phyloP scores from a whole-genome alignment of 2,329 filamentous ascomycete genomes.

The Alternaria dauci region DNA sequence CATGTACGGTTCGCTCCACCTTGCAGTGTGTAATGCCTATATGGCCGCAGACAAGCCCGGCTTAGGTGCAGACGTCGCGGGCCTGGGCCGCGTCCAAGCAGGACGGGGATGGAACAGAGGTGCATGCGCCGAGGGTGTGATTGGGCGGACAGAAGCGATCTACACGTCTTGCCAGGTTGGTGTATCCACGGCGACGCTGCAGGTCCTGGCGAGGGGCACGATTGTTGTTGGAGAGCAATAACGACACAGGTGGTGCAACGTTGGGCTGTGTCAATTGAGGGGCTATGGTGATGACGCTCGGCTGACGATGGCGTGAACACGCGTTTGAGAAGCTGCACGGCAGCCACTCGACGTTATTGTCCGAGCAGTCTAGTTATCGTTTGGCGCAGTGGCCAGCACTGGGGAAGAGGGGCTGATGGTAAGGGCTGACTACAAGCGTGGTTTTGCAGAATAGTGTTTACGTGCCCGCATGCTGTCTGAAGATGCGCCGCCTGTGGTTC shows the following conservation, averaged over 20 bases:
- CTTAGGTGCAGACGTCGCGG: constrained; percentile 32
- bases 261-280: constrained; percentile 5
- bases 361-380: background rate
- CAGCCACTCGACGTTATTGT: background rate
- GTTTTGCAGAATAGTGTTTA: constrained; percentile 1
- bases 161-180: constrained; percentile 25
- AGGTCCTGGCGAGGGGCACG: constrained; percentile 17
- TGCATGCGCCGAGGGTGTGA: constrained; percentile 22
- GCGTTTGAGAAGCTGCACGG: constrained; percentile 4
- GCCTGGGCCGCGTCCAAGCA: constrained; percentile 32
- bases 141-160: constrained; percentile 30
- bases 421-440: constrained; percentile 12
- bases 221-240: constrained; percentile 16
- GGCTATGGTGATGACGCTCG: constrained; percentile 8
- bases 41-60: constrained; percentile 19
- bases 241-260: constrained; percentile 19
- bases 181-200: constrained; percentile 22
- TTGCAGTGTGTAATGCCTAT: constrained; percentile 5
- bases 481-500: constrained; percentile 5
- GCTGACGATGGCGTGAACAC: constrained; percentile 26
- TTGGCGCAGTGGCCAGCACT: background rate
- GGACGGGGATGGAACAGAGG: constrained; percentile 19
- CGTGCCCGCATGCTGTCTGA: constrained; percentile 5
- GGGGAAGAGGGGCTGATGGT: constrained; percentile 1
- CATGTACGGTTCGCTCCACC: background rate